phyloP scores from a whole-genome alignment of 345 rosid species.

The Eucalyptus curtisii region DNA sequence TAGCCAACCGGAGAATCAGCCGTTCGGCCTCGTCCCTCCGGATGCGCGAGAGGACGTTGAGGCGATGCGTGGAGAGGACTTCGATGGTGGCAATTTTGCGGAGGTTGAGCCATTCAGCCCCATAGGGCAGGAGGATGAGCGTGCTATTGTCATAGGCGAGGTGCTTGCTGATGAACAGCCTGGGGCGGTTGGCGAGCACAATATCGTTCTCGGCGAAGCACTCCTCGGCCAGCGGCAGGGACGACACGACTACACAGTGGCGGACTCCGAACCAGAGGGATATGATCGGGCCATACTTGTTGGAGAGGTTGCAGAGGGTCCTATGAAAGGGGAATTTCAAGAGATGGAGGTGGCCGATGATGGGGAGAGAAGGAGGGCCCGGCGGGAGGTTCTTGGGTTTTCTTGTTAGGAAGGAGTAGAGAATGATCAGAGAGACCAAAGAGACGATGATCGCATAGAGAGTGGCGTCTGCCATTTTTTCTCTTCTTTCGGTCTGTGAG shows the following conservation, averaged over 20 bases:
- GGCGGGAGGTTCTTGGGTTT: too few species aligned
- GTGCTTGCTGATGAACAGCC: neutral
- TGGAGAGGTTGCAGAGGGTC: too few species aligned
- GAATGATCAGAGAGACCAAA: too few species aligned
- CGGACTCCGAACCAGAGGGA: too few species aligned
- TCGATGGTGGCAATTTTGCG: neutral
- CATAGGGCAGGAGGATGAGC: neutral
- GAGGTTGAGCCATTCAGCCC: neutral
- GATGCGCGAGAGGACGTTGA: neutral
- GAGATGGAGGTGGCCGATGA: too few species aligned
- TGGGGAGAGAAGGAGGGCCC: too few species aligned
- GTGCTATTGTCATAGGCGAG: neutral
- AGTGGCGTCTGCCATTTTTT: too few species aligned
- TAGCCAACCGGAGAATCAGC: neutral
- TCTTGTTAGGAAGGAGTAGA: too few species aligned
- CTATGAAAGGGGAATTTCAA: too few species aligned
- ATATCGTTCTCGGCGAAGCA: constrained; percentile 1
- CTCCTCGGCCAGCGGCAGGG: neutral
- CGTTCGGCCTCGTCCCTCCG: neutral
- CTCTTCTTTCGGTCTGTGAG: too few species aligned
- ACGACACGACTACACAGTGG: neutral
- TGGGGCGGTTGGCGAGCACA: neutral
- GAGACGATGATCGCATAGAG: too few species aligned
- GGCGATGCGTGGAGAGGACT: neutral
- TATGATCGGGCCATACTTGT: too few species aligned